phyloP scores from a whole-genome alignment of 2,329 filamentous ascomycete genomes.

The Metarhizium anisopliae region DNA sequence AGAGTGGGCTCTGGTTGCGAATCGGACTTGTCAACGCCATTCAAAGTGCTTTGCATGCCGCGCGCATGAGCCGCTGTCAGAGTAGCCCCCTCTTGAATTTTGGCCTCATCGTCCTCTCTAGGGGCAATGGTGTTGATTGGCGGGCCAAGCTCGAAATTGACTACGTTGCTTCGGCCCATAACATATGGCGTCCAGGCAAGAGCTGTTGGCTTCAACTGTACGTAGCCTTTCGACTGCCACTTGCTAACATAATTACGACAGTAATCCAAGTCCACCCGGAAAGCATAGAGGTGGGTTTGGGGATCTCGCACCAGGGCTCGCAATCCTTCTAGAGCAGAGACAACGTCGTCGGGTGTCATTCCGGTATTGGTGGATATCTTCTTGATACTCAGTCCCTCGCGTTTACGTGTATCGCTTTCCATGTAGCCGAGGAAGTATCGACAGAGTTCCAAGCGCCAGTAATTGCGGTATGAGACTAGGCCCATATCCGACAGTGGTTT shows the following conservation, averaged over 20 bases:
- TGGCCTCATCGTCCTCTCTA: conserved; percentile 61
- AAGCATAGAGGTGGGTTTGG: conserved; percentile 77
- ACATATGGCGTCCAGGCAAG: conserved; percentile 95
- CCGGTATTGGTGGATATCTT: conserved; percentile 82
- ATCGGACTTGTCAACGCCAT: conserved; percentile 12
- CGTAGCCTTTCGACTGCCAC: conserved; percentile 82
- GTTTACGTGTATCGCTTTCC: conserved; percentile 20
- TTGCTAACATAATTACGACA: conserved; percentile 82
- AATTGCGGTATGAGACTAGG: conserved; percentile 91
- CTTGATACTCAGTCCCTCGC: conserved; percentile 48
- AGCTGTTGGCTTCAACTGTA: conserved; percentile 69
- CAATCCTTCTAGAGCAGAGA: conserved; percentile 84
- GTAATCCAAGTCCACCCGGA: conserved; percentile 77
- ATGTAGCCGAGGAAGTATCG: conserved; percentile 60
- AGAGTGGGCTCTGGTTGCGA: conserved; percentile 5
- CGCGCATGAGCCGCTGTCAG: neutral
- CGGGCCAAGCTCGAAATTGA: conserved; percentile 74
- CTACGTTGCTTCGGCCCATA: conserved; percentile 79
- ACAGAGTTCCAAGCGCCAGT: conserved; percentile 87
- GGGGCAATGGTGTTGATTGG: conserved; percentile 79
- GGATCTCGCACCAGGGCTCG: conserved; percentile 86
- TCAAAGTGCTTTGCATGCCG: conserved; percentile 13
- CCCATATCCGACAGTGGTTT: conserved; percentile 98
- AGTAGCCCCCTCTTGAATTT: conserved; percentile 22
- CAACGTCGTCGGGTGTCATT: conserved; percentile 92